These are phyloP conservation scores for Neolentinus lepideus DNA, from an alignment of 1,284 basidiomycete genomes.

Conservation along the genomic window DNA sequence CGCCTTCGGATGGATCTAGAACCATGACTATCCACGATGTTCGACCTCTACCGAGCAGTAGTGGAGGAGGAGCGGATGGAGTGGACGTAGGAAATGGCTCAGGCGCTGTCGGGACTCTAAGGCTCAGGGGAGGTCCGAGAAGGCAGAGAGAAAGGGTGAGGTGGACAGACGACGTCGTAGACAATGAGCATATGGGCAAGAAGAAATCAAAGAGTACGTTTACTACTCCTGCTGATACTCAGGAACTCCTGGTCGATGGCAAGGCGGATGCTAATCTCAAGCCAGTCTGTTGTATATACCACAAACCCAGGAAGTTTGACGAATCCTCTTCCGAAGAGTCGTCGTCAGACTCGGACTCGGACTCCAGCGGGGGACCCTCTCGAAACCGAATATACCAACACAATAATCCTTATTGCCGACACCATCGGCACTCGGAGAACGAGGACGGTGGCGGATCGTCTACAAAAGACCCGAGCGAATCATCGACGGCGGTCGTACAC, in stretches of 20 bases:
- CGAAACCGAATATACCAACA: constrained; percentile 17
- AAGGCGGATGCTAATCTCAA: neutral
- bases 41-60: neutral
- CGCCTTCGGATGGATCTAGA: neutral
- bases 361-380: constrained; percentile 28
- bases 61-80: neutral
- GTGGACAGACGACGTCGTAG: constrained; percentile 77
- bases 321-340: constrained; percentile 68
- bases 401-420: constrained; percentile 18
- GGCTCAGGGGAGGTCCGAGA: neutral
- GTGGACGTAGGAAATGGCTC: neutral
- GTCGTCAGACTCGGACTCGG: constrained; percentile 42
- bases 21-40: neutral
- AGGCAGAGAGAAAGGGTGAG: constrained; percentile 36
- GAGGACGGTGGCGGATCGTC: constrained; percentile 15
- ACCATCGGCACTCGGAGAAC: constrained; percentile 14
- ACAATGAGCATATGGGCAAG: constrained; percentile 75
- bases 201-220: constrained; percentile 81
- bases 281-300: constrained; percentile 85
- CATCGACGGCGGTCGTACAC: constrained; percentile 19
- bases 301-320: constrained; percentile 71
- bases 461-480: constrained; percentile 12
- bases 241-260: neutral
- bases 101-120: neutral
- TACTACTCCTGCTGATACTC: neutral